Evolutionary conservation across 345 rosid species (phyloP).

Genomic region (Eucalyptus pumila): DNA sequence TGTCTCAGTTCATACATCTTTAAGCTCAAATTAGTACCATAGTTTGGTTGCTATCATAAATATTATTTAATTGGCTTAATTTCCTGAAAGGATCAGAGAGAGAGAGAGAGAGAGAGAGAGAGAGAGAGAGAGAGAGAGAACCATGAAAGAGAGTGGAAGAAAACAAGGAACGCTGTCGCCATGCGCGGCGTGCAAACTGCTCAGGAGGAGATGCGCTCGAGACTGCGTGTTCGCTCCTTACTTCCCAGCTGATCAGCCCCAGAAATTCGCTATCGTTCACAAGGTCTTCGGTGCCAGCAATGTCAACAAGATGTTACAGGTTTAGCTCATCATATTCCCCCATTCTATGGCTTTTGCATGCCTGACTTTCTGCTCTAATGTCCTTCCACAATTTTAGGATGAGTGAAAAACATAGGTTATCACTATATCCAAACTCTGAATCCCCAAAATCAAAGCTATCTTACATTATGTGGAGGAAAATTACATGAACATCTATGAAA

Average conservation of each 20-base stretch:
- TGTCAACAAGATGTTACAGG: constrained; percentile 93
- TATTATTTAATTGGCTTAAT: not conserved
- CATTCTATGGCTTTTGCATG: not conserved
- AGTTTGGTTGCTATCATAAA: not conserved
- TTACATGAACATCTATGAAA: not conserved
- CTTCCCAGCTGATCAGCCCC: constrained; percentile 82
- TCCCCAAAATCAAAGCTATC: not conserved
- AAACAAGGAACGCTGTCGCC: constrained; percentile 57
- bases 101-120: not conserved
- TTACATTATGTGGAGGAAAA: not conserved
- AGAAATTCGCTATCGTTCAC: constrained; percentile 80
- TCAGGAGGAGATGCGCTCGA: constrained; percentile 67
- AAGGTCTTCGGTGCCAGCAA: constrained; percentile 96
- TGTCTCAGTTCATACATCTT: not conserved
- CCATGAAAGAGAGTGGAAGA: not conserved
- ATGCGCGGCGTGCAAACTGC: constrained; percentile 91
- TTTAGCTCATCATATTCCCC: not conserved
- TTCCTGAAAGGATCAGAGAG: not conserved
- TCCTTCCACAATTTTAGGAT: not conserved
- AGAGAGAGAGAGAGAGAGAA: not conserved
- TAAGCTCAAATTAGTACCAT: not conserved
- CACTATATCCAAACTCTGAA: not conserved
- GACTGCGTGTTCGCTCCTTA: constrained; percentile 87
- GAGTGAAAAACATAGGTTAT: not conserved
- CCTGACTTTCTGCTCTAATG: not conserved